Evolutionary conservation across 495 filamentous ascomycete species (phyloP).

Genomic region (Opeltia flavorubescens): DNA sequence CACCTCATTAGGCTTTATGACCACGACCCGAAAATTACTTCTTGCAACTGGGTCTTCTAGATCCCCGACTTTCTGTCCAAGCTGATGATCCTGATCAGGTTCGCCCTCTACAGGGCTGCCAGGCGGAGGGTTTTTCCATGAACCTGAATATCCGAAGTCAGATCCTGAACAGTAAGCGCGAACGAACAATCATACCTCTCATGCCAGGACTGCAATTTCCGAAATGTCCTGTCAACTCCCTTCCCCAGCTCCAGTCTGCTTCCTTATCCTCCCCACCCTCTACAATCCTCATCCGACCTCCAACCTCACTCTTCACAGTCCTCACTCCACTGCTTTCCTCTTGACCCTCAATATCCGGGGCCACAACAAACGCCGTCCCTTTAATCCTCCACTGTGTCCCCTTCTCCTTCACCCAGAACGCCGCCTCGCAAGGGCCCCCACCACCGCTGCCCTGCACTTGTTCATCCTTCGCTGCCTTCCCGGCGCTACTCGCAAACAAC

Average conservation of each 20-base stretch:
- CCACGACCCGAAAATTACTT: constrained; percentile 70
- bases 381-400: constrained; percentile 74
- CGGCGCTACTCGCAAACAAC: constrained; percentile 35
- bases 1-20: constrained; percentile 67
- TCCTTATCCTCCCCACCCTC: constrained; percentile 14
- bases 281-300: constrained; percentile 17
- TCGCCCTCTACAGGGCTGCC: constrained; percentile 39
- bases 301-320: constrained; percentile 27
- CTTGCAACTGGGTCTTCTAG: constrained; percentile 54
- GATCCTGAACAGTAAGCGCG: background rate
- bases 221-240: constrained; percentile 73
- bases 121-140: constrained; percentile 67
- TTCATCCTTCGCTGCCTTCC: constrained; percentile 18
- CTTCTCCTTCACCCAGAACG: constrained; percentile 64
- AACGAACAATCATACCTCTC: constrained; percentile 37
- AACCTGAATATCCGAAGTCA: constrained; percentile 23
- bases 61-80: constrained; percentile 57
- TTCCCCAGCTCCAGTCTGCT: constrained; percentile 49
- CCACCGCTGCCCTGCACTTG: constrained; percentile 40
- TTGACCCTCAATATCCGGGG: constrained; percentile 41
- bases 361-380: constrained; percentile 61
- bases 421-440: constrained; percentile 59
- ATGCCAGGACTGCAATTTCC: constrained; percentile 68
- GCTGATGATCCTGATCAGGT: constrained; percentile 32
- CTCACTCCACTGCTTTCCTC: constrained; percentile 20